Evolutionary conservation across 257 asterid genomes (phyloP), one percentile per base, ranked within the genome.

Genomic region (Thymus mandschuricus): DNA sequence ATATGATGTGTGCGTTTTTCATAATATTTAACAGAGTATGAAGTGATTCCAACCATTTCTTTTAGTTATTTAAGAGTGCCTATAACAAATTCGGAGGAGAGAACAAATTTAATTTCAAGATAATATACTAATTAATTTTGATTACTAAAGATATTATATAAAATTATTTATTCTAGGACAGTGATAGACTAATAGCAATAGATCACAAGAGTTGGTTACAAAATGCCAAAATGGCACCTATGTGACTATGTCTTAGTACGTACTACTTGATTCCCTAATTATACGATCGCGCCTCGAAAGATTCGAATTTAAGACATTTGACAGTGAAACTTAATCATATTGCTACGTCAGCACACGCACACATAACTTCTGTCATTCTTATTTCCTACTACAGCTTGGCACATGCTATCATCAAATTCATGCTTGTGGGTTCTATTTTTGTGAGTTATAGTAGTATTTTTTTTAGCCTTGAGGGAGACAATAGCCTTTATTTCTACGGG

Each of bases 171-270:
- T 41, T 10, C n/a, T 15, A 61, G 4, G 33, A 61, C 50, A 40
- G 1, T 3, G 31, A 38, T 4, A 15, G 0, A 40, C 1, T 3
- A 13, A 38, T 4, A 15, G 0, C 3, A 40, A 40, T 62, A 10
- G 68, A 34, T 27, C 35, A 54, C 13, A 54, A 54, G 31, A 21
- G 60, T 54, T 54, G 1, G 29, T n/a, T 60, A 38, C 29, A 33
- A 33, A 59, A 59, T 59, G 46, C 64, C 66, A 64, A 64, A 44
- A 44, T 1, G 69, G 41, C 41, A 13, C 56, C 40, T 63, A 44
- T n/a, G n/a, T n/a, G n/a, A n/a, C n/a, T n/a, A n/a, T 44, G 9
- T 21, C 21, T 30, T 15, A 1, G 51, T 21, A 21, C 33, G 8
- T n/a, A 28, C 2, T n/a, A 13, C n/a, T 3, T 4, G 29, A 61